Conservation (phyloP, 2,329 filamentous ascomycete genomes). For the Thelonectria blattea region DNA sequence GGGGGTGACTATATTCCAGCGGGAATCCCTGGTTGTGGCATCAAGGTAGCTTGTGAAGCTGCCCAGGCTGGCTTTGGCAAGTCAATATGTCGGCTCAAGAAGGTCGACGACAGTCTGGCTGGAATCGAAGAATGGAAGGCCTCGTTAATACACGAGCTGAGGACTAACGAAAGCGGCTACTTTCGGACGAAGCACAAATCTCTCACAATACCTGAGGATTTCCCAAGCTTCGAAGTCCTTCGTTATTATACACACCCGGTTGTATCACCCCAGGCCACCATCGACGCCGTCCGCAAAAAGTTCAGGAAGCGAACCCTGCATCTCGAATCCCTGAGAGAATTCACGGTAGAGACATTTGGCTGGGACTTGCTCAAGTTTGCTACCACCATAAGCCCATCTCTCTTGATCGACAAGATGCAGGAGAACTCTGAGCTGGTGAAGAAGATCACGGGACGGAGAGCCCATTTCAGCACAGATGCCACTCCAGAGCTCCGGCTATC, state of each 20-base stretch:
- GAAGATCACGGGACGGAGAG: constrained; percentile 70
- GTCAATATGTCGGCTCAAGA: constrained; percentile 70
- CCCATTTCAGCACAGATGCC: constrained; percentile 76
- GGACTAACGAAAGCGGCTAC: constrained; percentile 80
- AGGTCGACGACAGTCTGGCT: constrained; percentile 54
- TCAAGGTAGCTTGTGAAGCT: constrained; percentile 88
- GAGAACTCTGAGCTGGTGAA: constrained; percentile 60
- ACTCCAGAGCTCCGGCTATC: constrained; percentile 79
- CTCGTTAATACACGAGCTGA: constrained; percentile 74
- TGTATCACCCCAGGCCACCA: constrained; percentile 69
- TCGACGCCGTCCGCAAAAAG: constrained; percentile 38
- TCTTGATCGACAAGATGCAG: constrained; percentile 68
- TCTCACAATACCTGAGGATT: constrained; percentile 77
- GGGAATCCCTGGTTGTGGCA: constrained; percentile 85
- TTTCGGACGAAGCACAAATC: constrained; percentile 80
- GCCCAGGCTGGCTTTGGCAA: constrained; percentile 86
- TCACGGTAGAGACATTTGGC: constrained; percentile 80
- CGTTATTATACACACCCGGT: constrained; percentile 88
- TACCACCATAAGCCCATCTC: constrained; percentile 75
- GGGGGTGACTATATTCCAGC: constrained; percentile 93
- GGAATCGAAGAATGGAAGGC: constrained; percentile 75
- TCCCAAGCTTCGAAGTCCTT: constrained; percentile 80
- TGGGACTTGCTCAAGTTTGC: constrained; percentile 89
- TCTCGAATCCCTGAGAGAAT: constrained; percentile 67
- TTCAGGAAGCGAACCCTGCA: constrained; percentile 37